Conservation (phyloP, 2,329 filamentous ascomycete genomes). For the Fusarium multiceps region DNA sequence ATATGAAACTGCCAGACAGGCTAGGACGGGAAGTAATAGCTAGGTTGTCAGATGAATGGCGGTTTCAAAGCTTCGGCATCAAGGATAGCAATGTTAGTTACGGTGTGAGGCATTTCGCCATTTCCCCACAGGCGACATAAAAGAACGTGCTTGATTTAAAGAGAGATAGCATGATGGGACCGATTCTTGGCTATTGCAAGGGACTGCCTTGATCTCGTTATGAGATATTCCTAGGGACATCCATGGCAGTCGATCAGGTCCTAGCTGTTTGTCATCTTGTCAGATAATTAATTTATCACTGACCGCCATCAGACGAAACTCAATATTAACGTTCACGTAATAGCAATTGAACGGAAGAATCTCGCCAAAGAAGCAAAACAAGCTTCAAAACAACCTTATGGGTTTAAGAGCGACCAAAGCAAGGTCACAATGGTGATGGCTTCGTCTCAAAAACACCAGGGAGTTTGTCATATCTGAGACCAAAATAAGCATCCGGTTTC, state of each 20-base stretch:
- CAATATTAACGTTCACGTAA: conserved; percentile 2
- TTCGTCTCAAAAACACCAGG: conserved; percentile 26
- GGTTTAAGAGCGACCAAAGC: not conserved
- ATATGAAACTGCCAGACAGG: conserved; percentile 39
- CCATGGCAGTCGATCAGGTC: not conserved
- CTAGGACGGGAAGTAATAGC: not conserved
- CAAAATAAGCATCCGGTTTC: conserved; percentile 21
- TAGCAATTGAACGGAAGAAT: conserved; percentile 5
- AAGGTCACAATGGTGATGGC: conserved; percentile 24
- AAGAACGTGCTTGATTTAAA: conserved; percentile 23
- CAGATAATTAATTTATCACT: conserved; percentile 16
- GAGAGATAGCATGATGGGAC: conserved; percentile 30
- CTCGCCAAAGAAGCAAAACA: conserved; percentile 20
- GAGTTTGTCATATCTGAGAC: conserved; percentile 15
- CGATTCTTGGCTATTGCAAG: conserved; percentile 1
- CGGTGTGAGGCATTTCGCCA: conserved; percentile 37
- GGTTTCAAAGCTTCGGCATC: conserved; percentile 36
- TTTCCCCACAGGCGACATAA: conserved; percentile 22
- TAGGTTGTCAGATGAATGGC: conserved; percentile 25
- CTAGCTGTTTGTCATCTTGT: not conserved
- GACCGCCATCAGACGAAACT: conserved; percentile 21
- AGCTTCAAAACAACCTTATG: conserved; percentile 17
- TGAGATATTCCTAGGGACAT: conserved; percentile 7
- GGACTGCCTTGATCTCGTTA: conserved; percentile 7
- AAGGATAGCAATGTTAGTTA: conserved; percentile 20